These are phyloP conservation scores for Gonapodya prolifera DNA, from an alignment of 192 early-diverging fungal genomes.

Conservation along the genomic window DNA sequence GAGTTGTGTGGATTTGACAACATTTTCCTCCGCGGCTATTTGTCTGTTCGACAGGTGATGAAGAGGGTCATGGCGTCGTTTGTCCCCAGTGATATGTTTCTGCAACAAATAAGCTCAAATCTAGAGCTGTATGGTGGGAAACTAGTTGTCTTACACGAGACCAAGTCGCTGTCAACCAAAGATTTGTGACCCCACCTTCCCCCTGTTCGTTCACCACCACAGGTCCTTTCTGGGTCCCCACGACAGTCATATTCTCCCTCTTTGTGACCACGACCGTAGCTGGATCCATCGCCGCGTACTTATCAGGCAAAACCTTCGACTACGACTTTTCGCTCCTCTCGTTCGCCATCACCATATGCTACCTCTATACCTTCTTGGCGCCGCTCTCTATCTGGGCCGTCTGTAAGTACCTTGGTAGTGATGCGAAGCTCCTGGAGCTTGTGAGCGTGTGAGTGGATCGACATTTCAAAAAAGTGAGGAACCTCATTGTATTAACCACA, in stretches of 20 bases:
- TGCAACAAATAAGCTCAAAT: slow-evolving; percentile 62
- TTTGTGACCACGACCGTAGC: slow-evolving; percentile 90
- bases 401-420: slow-evolving; percentile 73
- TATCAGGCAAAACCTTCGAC: slow-evolving; percentile 34
- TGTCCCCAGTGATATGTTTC: slow-evolving; percentile 63
- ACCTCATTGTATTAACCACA: too few species aligned
- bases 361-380: slow-evolving; percentile 60
- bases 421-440: slow-evolving; percentile 74
- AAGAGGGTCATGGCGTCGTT: slow-evolving; percentile 55
- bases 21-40: background rate
- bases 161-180: background rate
- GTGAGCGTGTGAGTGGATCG: slow-evolving; percentile 74
- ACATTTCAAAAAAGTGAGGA: too few species aligned
- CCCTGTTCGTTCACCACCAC: slow-evolving; percentile 6
- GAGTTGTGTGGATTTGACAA: background rate
- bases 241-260: slow-evolving; percentile 88
- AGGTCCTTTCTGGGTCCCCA: slow-evolving; percentile 97
- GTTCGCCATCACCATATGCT: slow-evolving; percentile 68
- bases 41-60: slow-evolving; percentile 39
- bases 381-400: slow-evolving; percentile 66
- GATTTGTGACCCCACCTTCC: background rate
- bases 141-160: background rate
- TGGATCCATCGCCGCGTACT: slow-evolving; percentile 60
- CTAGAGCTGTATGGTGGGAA: slow-evolving; percentile 84
- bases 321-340: slow-evolving; percentile 76